Evolutionary conservation across 2,329 filamentous ascomycete genomes (phyloP).

Genomic region (Colletotrichum siamense): DNA sequence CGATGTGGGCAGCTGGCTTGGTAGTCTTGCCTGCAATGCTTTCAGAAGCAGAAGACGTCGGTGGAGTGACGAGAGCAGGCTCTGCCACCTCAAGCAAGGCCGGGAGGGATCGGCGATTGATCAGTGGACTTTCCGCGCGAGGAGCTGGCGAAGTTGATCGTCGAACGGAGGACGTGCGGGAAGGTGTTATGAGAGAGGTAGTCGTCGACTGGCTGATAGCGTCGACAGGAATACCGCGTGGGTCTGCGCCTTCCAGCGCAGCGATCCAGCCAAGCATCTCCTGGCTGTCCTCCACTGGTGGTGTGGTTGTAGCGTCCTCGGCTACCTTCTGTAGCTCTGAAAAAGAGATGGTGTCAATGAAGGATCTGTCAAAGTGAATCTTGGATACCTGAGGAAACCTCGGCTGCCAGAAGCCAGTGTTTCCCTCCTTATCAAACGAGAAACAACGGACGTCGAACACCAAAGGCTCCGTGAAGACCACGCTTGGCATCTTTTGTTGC

Average conservation of each 20-base stretch:
- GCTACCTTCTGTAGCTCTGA: slow-evolving; percentile 73
- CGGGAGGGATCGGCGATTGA: not conserved
- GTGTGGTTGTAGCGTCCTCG: slow-evolving; percentile 54
- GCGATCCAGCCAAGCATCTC: slow-evolving; percentile 67
- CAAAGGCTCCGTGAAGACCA: slow-evolving; percentile 72
- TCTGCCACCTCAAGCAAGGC: not conserved
- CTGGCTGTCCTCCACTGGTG: slow-evolving; percentile 59
- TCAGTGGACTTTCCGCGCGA: not conserved
- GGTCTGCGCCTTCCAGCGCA: slow-evolving; percentile 62
- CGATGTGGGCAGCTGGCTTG: not conserved
- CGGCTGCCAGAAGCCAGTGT: slow-evolving; percentile 74
- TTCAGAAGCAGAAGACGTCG: slow-evolving; percentile 19
- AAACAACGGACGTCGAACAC: slow-evolving; percentile 84
- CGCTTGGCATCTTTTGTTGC: slow-evolving; percentile 45
- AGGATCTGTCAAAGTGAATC: slow-evolving; percentile 77
- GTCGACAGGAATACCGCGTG: slow-evolving; percentile 46
- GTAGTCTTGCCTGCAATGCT: not conserved
- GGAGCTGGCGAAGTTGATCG: slow-evolving; percentile 6
- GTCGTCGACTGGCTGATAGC: slow-evolving; percentile 50
- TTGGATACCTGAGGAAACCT: slow-evolving; percentile 80
- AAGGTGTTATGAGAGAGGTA: slow-evolving; percentile 26
- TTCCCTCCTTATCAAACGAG: slow-evolving; percentile 75
- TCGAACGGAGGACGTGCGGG: not conserved
- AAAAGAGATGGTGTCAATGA: slow-evolving; percentile 72
- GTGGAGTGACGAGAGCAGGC: slow-evolving; percentile 9